A percentile compares a stretch with the other conserved stretches of the same genome.
These are phyloP conservation scores for Friedmanniomyces simplex DNA, from an alignment of 495 filamentous ascomycete genomes.

Conservation along the genomic window DNA sequence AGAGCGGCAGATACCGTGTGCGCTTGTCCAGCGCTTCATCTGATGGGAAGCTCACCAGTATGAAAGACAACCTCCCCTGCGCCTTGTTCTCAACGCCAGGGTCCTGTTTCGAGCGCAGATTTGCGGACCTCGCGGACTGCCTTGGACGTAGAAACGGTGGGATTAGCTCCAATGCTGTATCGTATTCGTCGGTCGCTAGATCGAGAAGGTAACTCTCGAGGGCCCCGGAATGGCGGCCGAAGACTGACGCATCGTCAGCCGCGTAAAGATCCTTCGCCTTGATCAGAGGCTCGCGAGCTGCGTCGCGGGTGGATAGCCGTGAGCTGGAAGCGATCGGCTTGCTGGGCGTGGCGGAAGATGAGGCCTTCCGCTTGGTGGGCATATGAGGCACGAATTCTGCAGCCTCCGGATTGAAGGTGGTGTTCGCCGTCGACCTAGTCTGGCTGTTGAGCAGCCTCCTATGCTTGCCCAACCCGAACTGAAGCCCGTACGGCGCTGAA, in stretches of 20 bases:
- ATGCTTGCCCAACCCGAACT: not conserved
- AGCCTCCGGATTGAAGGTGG: not conserved
- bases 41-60: not conserved
- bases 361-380: conserved; percentile 13
- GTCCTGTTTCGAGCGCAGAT: not conserved
- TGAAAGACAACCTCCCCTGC: not conserved
- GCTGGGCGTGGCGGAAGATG: not conserved
- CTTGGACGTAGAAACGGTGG: too few species aligned
- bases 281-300: not conserved
- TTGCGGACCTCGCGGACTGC: too few species aligned
- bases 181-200: too few species aligned
- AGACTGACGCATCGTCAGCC: too few species aligned
- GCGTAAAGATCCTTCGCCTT: not conserved
- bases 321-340: too few species aligned
- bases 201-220: too few species aligned
- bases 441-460: not conserved
- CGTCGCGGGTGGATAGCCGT: not conserved
- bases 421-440: not conserved
- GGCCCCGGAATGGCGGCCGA: too few species aligned
- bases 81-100: not conserved
- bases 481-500: not conserved
- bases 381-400: conserved; percentile 3
- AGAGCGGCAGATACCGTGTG: not conserved
- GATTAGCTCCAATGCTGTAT: too few species aligned
- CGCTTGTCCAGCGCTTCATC: not conserved